Conservation (phyloP, 2,329 filamentous ascomycete genomes). For the Fusarium goolgardi region DNA sequence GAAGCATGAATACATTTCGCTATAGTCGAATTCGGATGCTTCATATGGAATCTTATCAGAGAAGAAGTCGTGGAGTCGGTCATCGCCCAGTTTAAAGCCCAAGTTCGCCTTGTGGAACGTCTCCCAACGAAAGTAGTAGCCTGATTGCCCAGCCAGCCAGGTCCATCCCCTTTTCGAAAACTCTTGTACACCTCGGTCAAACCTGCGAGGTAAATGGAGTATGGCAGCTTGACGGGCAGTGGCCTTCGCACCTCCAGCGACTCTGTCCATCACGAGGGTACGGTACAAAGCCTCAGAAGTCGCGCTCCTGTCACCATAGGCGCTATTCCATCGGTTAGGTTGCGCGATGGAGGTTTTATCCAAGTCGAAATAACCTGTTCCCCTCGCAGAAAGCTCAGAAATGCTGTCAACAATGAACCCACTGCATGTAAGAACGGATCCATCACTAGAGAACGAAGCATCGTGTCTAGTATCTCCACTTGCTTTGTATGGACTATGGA, state of each 20-base stretch:
- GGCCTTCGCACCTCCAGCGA: accelerated
- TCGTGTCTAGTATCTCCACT: neutral
- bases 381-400: neutral
- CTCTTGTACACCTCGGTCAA: neutral
- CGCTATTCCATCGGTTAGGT: accelerated
- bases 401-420: neutral
- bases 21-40: neutral
- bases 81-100: neutral
- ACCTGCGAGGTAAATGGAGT: neutral
- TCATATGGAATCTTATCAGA: accelerated
- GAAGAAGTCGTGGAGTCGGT: neutral
- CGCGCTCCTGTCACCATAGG: neutral
- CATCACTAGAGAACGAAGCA: neutral
- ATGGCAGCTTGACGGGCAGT: neutral
- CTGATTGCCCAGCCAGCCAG: neutral
- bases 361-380: neutral
- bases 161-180: neutral
- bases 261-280: neutral
- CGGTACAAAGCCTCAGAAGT: neutral
- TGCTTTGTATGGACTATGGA: neutral
- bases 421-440: neutral
- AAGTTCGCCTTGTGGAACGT: neutral
- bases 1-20: neutral
- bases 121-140: neutral
- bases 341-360: neutral